These are phyloP conservation scores for Microbotryum saponariae DNA, from an alignment of 1,284 basidiomycete species.

Conservation along the genomic window DNA sequence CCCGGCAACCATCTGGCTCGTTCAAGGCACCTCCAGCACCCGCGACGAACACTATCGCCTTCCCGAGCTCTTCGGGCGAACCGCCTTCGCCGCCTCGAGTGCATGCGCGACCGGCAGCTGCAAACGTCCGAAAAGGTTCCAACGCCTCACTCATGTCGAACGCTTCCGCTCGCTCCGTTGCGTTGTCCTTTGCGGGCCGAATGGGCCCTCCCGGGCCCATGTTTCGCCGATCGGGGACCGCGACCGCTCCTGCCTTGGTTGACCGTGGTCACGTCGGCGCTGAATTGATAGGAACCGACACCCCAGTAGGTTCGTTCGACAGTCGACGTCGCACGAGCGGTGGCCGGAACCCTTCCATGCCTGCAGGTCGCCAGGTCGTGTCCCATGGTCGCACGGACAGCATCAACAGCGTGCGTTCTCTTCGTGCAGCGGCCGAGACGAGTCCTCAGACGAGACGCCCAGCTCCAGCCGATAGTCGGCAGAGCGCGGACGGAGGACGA, in stretches of 20 bases:
- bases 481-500: background rate
- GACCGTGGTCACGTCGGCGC: background rate
- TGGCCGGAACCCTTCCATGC: background rate
- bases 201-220: constrained; percentile 11
- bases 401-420: constrained; percentile 10
- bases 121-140: constrained; percentile 20
- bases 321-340: no score
- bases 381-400: constrained; percentile 7
- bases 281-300: no score
- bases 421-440: constrained; percentile 3
- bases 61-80: background rate
- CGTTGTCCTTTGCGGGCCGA: constrained; percentile 10
- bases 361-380: no score
- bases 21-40: no score
- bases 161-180: constrained; percentile 18
- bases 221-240: constrained; percentile 19
- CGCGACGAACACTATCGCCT: background rate
- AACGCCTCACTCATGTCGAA: constrained; percentile 26
- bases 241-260: constrained; percentile 10
- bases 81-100: background rate
- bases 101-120: background rate
- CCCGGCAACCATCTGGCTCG: no score
- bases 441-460: constrained; percentile 4
- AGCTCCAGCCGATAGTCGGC: background rate
- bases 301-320: no score